Evolutionary conservation across 179 eudicot species (phyloP), one percentile per base, ranked within the genome.

Genomic region (Gypsophila paniculata): DNA sequence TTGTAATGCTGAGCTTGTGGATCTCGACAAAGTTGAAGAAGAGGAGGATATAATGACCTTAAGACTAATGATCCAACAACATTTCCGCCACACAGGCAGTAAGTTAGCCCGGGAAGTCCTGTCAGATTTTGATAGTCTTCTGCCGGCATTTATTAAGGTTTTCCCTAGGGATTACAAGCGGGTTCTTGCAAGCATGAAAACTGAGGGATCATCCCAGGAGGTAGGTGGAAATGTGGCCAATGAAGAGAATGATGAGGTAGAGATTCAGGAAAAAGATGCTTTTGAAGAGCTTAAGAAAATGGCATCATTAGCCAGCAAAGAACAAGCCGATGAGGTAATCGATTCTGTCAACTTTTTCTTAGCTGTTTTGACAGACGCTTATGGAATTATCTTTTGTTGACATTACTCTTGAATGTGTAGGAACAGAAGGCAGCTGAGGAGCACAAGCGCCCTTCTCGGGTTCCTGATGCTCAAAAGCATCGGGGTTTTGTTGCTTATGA

Each of bases 141-240:
- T 96, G 51, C 97, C 98, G 6, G 86, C 77, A 68, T 96, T 96
- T 81, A 71, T 96, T 49, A 96, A 96, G 86, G 98, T 96, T 59
- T 86, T 96, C 84, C 99, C 99, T 5, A 88, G 96, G 72, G 99
- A 95, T 65, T 95, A 95, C 72, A 95, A 95, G 78, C 85, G 88
- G 22, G 77, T 93, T 44, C 91, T 95, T 71, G 88, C 86, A 34
- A 89, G 81, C 78, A 83, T 73, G 85, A 90, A 90, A 73, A 81
- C 78, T 44, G 81, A 85, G 70, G 86, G 81, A 71, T 70, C 76
- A 36, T 75, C 84, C 26, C 79, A 84, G 80, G 87, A 77, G 78
- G 83, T 81, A 78, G 87, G 80, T 32, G 89, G 81, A 53, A 70
- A 23, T 62, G 82, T 82, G 69, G 80, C 85, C 17, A 76, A 82